These are phyloP conservation scores for Nakataea oryzae DNA, from an alignment of 2,329 filamentous ascomycete genomes.

Conservation along the genomic window DNA sequence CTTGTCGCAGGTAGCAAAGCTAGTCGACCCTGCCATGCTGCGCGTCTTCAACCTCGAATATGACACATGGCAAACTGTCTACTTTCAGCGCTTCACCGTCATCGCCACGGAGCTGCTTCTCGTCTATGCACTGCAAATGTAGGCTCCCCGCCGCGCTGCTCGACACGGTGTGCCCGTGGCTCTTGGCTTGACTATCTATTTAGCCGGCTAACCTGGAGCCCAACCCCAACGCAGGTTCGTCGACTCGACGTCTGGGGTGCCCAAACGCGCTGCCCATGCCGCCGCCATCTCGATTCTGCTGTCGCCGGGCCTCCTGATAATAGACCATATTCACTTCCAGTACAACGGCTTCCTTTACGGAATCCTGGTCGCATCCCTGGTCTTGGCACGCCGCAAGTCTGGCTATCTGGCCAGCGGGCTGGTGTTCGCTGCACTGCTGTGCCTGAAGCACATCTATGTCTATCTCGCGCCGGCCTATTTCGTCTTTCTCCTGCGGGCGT, in stretches of 20 bases:
- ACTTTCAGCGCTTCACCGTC: conserved; percentile 86
- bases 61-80: conserved; percentile 86
- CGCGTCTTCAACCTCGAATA: conserved; percentile 71
- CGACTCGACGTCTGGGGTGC: conserved; percentile 52
- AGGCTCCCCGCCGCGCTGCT: not conserved
- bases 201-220: not conserved
- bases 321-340: conserved; percentile 98
- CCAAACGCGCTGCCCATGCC: conserved; percentile 71
- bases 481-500: conserved; percentile 78
- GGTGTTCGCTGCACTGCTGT: conserved; percentile 74
- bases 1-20: conserved; percentile 68
- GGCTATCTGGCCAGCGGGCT: conserved; percentile 71
- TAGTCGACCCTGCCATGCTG: conserved; percentile 74
- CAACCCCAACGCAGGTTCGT: conserved; percentile 49
- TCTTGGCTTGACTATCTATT: not conserved
- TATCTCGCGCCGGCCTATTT: conserved; percentile 96
- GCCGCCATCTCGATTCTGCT: conserved; percentile 82
- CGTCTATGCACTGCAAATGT: conserved; percentile 72
- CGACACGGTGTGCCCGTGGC: not conserved
- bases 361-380: conserved; percentile 74
- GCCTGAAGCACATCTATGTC: conserved; percentile 96
- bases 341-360: conserved; percentile 98
- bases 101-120: conserved; percentile 77
- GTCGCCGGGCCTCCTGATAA: conserved; percentile 88
- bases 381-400: conserved; percentile 65